Evolutionary conservation across 2,329 filamentous ascomycete species (phyloP).

Genomic region (Botryotinia calthae): DNA sequence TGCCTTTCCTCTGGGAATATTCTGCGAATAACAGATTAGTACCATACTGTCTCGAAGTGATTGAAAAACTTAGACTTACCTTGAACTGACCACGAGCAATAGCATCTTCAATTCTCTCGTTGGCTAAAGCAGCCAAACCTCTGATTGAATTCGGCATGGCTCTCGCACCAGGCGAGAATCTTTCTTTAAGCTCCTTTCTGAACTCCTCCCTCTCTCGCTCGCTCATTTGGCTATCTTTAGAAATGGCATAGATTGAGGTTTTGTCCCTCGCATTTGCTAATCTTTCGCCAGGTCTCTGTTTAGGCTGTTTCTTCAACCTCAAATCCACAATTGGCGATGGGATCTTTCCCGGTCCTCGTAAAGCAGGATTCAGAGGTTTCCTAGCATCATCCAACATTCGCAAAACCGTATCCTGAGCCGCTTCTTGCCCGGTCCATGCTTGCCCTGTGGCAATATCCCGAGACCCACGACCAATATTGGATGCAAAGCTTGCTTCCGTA

Average conservation of each 20-base stretch:
- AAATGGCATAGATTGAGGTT: constrained; percentile 54
- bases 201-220: constrained; percentile 71
- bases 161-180: constrained; percentile 71
- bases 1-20: constrained; percentile 76
- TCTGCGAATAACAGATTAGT: constrained; percentile 42
- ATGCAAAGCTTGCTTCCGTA: constrained; percentile 47
- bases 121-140: constrained; percentile 79
- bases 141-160: constrained; percentile 73
- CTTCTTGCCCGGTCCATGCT: constrained; percentile 79
- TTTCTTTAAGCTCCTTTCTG: constrained; percentile 71
- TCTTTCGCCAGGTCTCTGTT: constrained; percentile 46
- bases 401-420: constrained; percentile 69
- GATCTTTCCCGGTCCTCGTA: constrained; percentile 48
- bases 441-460: constrained; percentile 63
- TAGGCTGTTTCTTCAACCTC: constrained; percentile 45
- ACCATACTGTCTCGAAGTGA: neutral
- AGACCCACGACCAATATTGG: constrained; percentile 65
- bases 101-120: constrained; percentile 89
- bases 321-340: constrained; percentile 51
- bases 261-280: constrained; percentile 56
- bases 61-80: constrained; percentile 24
- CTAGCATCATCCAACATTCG: constrained; percentile 82
- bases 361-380: constrained; percentile 59
- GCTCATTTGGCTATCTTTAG: constrained; percentile 54
- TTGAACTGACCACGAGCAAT: constrained; percentile 88